A percentile compares a stretch with the other conserved stretches of the same genome.
These are phyloP conservation scores for Tubosaeta brunneosetosa DNA, from an alignment of 768 basidiomycete species.

Conservation along the genomic window DNA sequence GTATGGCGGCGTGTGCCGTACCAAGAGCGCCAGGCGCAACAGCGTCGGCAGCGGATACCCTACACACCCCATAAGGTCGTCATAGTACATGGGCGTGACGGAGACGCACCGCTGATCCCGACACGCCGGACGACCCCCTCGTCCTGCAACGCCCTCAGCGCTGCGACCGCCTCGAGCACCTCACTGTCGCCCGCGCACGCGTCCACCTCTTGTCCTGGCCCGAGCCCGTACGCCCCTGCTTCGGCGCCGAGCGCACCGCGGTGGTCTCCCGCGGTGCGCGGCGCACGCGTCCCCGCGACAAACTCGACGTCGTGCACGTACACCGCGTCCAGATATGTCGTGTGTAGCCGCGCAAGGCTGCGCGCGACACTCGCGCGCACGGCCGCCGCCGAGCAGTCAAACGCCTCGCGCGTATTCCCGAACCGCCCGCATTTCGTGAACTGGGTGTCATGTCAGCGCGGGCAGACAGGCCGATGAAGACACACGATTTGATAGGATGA, in stretches of 20 bases:
- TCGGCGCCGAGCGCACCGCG: slow-evolving; percentile 49
- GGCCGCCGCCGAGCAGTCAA: slow-evolving; percentile 68
- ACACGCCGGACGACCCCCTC: slow-evolving; percentile 70
- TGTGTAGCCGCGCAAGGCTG: slow-evolving; percentile 66
- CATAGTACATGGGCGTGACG: not conserved
- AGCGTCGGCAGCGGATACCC: slow-evolving; percentile 80
- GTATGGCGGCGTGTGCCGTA: slow-evolving; percentile 61
- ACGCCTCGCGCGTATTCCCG: slow-evolving; percentile 45
- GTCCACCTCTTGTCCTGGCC: slow-evolving; percentile 48
- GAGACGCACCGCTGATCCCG: slow-evolving; percentile 67
- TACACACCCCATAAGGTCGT: slow-evolving; percentile 23
- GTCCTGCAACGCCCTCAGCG: slow-evolving; percentile 62
- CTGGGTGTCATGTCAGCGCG: slow-evolving; percentile 31
- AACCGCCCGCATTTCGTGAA: slow-evolving; percentile 87
- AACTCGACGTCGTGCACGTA: slow-evolving; percentile 87
- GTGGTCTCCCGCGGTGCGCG: slow-evolving; percentile 53
- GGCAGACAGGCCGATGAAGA: not conserved
- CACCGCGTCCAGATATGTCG: slow-evolving; percentile 73
- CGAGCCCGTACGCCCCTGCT: slow-evolving; percentile 61
- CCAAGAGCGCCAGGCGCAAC: slow-evolving; percentile 75
- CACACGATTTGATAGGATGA: slow-evolving; percentile 68
- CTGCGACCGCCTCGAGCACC: slow-evolving; percentile 62
- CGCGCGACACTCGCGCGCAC: slow-evolving; percentile 63
- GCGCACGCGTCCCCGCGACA: slow-evolving; percentile 49
- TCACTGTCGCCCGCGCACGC: slow-evolving; percentile 66